Percentiles rank a stretch among this genome's conserved stretches.
Evolutionary conservation across 2,329 filamentous ascomycete genomes (phyloP).

Genomic region (Coniella vitis): DNA sequence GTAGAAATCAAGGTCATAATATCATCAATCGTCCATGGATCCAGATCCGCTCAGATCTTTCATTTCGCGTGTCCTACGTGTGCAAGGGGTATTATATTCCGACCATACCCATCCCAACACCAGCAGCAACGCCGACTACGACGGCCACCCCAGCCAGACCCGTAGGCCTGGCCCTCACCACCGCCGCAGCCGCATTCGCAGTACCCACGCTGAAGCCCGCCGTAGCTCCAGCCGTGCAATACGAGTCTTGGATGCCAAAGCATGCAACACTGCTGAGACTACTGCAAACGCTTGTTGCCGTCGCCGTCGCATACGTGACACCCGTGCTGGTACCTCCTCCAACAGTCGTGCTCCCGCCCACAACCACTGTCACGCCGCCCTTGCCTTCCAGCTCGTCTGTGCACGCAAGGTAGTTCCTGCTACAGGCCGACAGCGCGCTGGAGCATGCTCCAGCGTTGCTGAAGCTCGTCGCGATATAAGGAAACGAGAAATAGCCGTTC

Average conservation of each 20-base stretch:
- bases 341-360: conserved; percentile 46
- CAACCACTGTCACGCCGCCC: conserved; percentile 47
- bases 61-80: background rate
- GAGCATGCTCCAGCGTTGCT: conserved; percentile 44
- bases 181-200: conserved; percentile 21
- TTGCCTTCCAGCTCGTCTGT: conserved; percentile 37
- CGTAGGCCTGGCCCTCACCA: conserved; percentile 18
- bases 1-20: too few species aligned
- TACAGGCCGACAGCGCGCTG: conserved; percentile 44
- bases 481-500: conserved; percentile 55
- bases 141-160: conserved; percentile 19
- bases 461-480: conserved; percentile 48
- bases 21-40: too few species aligned
- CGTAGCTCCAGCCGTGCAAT: conserved; percentile 30
- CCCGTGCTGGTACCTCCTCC: conserved; percentile 26
- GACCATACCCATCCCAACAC: conserved; percentile 15
- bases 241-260: conserved; percentile 32
- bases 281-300: conserved; percentile 47
- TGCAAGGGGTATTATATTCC: conserved; percentile 5
- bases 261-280: conserved; percentile 49
- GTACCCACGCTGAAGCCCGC: conserved; percentile 22
- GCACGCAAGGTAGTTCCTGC: conserved; percentile 47
- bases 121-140: conserved; percentile 21
- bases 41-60: background rate
- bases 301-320: conserved; percentile 33